Evolutionary conservation across 75 land plant genomes (phyloP).

Genomic region (Cunninghamia lanceolata): DNA sequence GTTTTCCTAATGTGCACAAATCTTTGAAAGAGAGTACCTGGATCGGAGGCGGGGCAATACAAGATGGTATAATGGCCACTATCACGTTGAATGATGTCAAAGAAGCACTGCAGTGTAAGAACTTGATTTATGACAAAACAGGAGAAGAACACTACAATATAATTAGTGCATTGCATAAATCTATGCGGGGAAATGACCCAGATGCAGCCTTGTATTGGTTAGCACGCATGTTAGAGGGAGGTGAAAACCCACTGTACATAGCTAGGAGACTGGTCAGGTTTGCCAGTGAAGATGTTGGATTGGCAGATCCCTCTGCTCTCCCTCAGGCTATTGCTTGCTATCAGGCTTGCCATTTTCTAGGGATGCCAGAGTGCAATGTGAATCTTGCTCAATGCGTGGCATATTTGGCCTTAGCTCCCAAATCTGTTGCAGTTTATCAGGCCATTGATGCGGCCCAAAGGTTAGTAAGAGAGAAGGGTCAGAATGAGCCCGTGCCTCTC

Average conservation of each 20-base stretch:
- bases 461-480: conserved; percentile 66
- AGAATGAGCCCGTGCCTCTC: conserved; percentile 90
- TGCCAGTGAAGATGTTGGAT: conserved; percentile 84
- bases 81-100: conserved; percentile 55
- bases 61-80: conserved; percentile 9
- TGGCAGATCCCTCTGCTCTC: conserved; percentile 85
- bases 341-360: conserved; percentile 94
- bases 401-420: conserved; percentile 85
- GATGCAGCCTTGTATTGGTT: conserved; percentile 94
- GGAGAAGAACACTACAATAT: conserved; percentile 97
- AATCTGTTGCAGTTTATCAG: conserved; percentile 79
- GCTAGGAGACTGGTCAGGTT: conserved; percentile 80
- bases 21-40: conserved; percentile 8
- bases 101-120: conserved; percentile 85
- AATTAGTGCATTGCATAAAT: conserved; percentile 94
- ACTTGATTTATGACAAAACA: conserved; percentile 75
- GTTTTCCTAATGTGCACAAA: conserved; percentile 6
- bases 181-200: conserved; percentile 87
- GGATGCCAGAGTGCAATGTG: conserved; percentile 96
- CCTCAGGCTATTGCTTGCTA: conserved; percentile 84
- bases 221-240: conserved; percentile 92
- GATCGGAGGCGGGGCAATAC: conserved; percentile 2
- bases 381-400: conserved; percentile 90
- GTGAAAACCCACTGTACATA: conserved; percentile 87
- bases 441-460: conserved; percentile 74